Evolutionary conservation across 805 yeast species (phyloP), one percentile per base, ranked within the genome.

Genomic region (Teunomyces lycoperdinae): DNA sequence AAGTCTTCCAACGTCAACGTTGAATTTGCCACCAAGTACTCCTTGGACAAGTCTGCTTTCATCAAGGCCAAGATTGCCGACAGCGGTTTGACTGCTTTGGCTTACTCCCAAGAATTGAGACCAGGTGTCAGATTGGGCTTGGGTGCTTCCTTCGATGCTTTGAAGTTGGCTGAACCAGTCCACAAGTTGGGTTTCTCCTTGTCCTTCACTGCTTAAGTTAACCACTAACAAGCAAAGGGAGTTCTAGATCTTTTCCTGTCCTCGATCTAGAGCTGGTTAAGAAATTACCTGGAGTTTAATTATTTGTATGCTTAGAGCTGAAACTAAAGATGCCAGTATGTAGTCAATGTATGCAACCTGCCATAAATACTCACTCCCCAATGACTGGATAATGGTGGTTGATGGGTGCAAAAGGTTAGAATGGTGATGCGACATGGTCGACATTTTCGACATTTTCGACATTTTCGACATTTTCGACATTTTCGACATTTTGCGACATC

Each of bases 61-160:
- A 87, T 94, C 71, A 94, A 94, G 85, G 97, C 96, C 62, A 92
- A 91, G 83, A 83, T 94, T 63, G 91, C 96, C 66, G 96, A 92
- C 77, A 84, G 92, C 57, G 98, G 99, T 77, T 77, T 90, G 62
- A 86, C 96, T 60, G 90, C 96, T 58, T 77, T 94, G 64, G 80
- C 97, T 55, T 94, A 91, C 85, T 87, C 92, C 68, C 98, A 92
- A 79, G 85, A 81, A 63, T 81, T 94, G 73, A 88, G 92, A 79
- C 95, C 95, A 53, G 97, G 97, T 74, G 96, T 94, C 63, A 89
- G 88, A 67, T 79, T 94, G 63, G 99, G 99, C 72, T 81, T 94
- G 58, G 99, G 99, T 81, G 87, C 95, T 63, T 89, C 96, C 55
- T 85, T 94, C 75, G 96, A 94, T 74, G 96, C 97, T 64, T 82